Base-by-base conservation (phyloP, 1,139 yeast genomes). In the Pichia sp. region DNA sequence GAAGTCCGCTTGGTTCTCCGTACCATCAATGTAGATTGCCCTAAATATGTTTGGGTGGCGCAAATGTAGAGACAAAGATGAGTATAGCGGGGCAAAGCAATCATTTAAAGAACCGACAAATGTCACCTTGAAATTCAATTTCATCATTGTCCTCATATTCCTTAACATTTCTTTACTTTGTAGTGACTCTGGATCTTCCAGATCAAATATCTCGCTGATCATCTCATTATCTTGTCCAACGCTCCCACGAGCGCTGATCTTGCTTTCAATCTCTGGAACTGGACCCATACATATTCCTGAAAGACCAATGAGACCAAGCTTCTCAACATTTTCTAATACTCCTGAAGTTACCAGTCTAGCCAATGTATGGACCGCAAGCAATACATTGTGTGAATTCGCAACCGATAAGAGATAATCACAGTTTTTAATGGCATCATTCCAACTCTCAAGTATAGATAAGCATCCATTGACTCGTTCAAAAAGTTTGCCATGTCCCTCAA, bases 41-140 rank as follows among this genome's bases (percentile, higher is more conserved):
- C 81, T 57, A 46, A 55, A 71, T 14, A 76, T 69, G 46, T 75
- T 74, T 1, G 82, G 76, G 50, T 77, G 84, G 10, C 54, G 45
- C 24, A 63, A 54, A 23, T 67, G 64, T 16, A 60, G 42, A n/a
- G 63, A 69, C 34, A 75, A 52, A 2, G 77, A 53, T 1, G 75
- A 63, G 42, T 57, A 57, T 17, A 73, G 42, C 3, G 74, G 74
- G 3, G 68, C 55, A 33, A 68, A 59, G 43, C 65, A 72, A 47
- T 70, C 76, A 32, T 61, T 59, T 2, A 65, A 45, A 1, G 75
- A 59, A 0, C 76, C 79, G 18, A 66, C 52, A 29, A 75, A 59
- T 1, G 74, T 66, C 3, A 76, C 41, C 45, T 74, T 75, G 27
- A 72, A 74, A 45, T 73, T 67, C 24, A 55, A 40, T 2, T 54